Evolutionary conservation across 306 rosid genomes (phyloP).

Genomic region (Cicer yamashitae): DNA sequence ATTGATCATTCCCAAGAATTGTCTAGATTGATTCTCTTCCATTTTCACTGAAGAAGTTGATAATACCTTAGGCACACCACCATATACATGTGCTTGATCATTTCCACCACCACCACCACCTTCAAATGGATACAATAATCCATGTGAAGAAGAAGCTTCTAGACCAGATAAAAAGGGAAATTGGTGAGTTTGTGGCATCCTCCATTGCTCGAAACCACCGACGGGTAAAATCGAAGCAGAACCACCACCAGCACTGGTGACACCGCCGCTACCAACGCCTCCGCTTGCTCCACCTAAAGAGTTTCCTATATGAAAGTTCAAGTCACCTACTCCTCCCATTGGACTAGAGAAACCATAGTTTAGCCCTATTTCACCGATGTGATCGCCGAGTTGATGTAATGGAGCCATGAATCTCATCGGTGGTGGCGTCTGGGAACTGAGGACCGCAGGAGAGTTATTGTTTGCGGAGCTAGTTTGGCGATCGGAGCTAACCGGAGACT

Average conservation of each 20-base stretch:
- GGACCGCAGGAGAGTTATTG: conserved; percentile 49
- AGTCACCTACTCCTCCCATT: conserved; percentile 65
- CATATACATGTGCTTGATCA: conserved; percentile 33
- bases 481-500: conserved; percentile 60
- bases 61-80: conserved; percentile 47
- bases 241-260: not conserved
- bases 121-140: conserved; percentile 56
- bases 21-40: conserved; percentile 71
- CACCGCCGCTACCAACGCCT: not conserved
- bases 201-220: conserved; percentile 60
- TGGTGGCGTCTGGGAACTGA: conserved; percentile 45
- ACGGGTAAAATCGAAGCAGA: conserved; percentile 48
- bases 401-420: conserved; percentile 65
- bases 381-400: conserved; percentile 60
- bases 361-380: conserved; percentile 58
- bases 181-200: conserved; percentile 65
- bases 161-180: conserved; percentile 64
- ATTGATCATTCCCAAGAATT: conserved; percentile 54
- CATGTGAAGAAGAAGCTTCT: conserved; percentile 59
- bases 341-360: conserved; percentile 64
- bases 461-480: conserved; percentile 36
- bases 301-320: conserved; percentile 66
- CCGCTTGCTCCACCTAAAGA: conserved; percentile 37
- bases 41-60: conserved; percentile 60
- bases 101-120: conserved; percentile 33